Conservation (phyloP, 371 early-diverging fungal species). For the Coemansia sp. region DNA sequence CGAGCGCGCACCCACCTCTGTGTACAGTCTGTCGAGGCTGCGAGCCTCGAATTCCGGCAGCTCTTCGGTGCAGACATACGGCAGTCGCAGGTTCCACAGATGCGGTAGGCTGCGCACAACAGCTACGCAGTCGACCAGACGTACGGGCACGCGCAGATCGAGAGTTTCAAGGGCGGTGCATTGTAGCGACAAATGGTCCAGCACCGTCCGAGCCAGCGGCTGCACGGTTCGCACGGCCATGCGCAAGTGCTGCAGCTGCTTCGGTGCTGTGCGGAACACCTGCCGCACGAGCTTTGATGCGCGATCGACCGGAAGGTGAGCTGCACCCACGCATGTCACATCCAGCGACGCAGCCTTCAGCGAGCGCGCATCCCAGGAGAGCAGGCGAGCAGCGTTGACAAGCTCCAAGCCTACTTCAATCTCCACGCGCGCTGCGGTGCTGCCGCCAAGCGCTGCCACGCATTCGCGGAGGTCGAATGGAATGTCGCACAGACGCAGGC, state of each 20-base stretch:
- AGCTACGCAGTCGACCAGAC: not conserved
- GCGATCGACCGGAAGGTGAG: not conserved
- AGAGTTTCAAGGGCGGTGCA: constrained; percentile 6
- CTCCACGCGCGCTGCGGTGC: not conserved
- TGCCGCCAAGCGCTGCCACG: not conserved
- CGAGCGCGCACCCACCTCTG: not conserved
- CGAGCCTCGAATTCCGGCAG: not conserved
- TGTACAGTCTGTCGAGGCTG: constrained; percentile 15
- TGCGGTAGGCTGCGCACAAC: not conserved
- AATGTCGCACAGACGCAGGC: constrained; percentile 10
- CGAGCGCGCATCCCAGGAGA: constrained; percentile 1
- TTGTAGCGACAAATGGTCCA: not conserved
- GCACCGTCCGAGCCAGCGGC: not conserved
- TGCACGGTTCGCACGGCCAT: constrained; percentile 7
- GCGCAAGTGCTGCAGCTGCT: constrained; percentile 5
- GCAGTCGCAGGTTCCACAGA: constrained; percentile 11
- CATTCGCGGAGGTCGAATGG: constrained; percentile 14
- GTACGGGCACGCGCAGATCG: constrained; percentile 24
- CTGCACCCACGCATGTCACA: constrained; percentile 17
- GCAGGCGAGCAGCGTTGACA: not conserved
- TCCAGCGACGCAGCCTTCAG: not conserved
- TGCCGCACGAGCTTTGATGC: constrained; percentile 7
- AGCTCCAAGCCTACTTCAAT: not conserved
- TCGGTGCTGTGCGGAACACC: not conserved
- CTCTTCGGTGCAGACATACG: constrained; percentile 10